Evolutionary conservation across 805 yeast genomes (phyloP).

Genomic region (Suhomyces kilbournensis): DNA sequence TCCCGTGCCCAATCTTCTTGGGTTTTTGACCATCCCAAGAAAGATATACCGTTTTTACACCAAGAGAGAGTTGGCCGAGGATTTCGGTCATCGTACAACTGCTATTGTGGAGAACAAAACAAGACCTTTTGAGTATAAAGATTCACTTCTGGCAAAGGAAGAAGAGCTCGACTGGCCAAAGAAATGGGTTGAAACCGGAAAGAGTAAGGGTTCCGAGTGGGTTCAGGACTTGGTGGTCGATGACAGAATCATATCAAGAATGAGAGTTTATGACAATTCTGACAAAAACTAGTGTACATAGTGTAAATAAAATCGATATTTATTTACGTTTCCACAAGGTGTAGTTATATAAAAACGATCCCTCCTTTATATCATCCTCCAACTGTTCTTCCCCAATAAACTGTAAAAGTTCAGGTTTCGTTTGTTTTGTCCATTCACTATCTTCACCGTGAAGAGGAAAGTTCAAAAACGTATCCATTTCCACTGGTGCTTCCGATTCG

Average conservation of each 20-base stretch:
- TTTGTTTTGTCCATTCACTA: constrained; percentile 35
- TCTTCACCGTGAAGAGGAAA: constrained; percentile 17
- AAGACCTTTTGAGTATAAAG: constrained; percentile 52
- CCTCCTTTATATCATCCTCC: constrained; percentile 32
- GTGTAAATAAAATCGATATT: background rate
- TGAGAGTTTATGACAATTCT: constrained; percentile 45
- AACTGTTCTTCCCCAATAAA: constrained; percentile 33
- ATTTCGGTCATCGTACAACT: constrained; percentile 53
- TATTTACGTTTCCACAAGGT: constrained; percentile 50
- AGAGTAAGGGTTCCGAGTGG: constrained; percentile 82
- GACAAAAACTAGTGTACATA: constrained; percentile 2
- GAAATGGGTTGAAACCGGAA: constrained; percentile 78
- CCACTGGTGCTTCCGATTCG: constrained; percentile 29
- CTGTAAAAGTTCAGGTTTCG: constrained; percentile 31
- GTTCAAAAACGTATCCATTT: constrained; percentile 71
- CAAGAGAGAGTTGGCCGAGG: constrained; percentile 66
- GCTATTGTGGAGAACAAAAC: constrained; percentile 50
- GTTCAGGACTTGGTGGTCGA: constrained; percentile 70
- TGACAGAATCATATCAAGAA: constrained; percentile 53
- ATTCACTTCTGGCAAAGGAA: constrained; percentile 41
- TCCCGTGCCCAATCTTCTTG: constrained; percentile 74
- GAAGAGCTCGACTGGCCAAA: constrained; percentile 89
- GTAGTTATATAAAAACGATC: constrained; percentile 51
- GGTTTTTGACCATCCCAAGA: constrained; percentile 72
- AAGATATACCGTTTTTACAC: constrained; percentile 78